phyloP scores from a whole-genome alignment of 768 basidiomycete genomes.

The Royoungia palumana region DNA sequence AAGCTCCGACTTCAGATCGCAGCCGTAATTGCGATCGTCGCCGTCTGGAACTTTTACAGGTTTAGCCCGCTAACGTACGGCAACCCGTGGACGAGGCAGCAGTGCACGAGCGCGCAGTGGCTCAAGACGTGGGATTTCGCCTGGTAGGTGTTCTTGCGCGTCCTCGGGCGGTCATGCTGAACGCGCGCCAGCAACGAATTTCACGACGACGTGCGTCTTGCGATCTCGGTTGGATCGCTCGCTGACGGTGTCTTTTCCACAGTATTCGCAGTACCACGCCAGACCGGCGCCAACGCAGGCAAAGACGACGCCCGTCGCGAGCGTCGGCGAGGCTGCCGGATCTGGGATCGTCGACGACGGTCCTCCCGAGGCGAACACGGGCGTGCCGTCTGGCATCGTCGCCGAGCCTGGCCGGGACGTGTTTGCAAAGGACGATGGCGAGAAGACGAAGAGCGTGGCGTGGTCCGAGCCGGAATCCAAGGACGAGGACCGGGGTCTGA shows the following conservation, averaged over 20 bases:
- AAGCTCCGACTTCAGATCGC: slow-evolving; percentile 78
- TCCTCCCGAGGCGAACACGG: slow-evolving; percentile 32
- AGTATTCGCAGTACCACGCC: slow-evolving; percentile 59
- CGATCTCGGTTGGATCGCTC: background rate
- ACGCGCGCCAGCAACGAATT: slow-evolving; percentile 57
- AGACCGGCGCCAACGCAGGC: slow-evolving; percentile 37
- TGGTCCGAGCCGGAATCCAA: slow-evolving; percentile 6
- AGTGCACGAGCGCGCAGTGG: slow-evolving; percentile 80
- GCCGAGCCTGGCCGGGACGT: slow-evolving; percentile 75
- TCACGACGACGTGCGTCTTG: slow-evolving; percentile 54
- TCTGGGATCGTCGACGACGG: slow-evolving; percentile 53
- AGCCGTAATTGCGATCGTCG: slow-evolving; percentile 65
- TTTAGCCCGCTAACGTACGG: slow-evolving; percentile 87
- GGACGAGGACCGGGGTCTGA: slow-evolving; percentile 35
- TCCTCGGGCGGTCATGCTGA: background rate
- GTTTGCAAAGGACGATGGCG: slow-evolving; percentile 53
- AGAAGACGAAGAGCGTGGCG: slow-evolving; percentile 47
- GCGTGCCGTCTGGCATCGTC: slow-evolving; percentile 45
- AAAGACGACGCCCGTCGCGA: slow-evolving; percentile 39
- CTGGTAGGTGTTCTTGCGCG: slow-evolving; percentile 50
- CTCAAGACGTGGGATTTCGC: slow-evolving; percentile 95
- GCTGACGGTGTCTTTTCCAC: background rate
- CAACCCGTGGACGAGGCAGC: slow-evolving; percentile 74
- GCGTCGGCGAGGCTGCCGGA: slow-evolving; percentile 53
- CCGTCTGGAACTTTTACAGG: slow-evolving; percentile 72